A percentile compares a stretch with the other conserved stretches of the same genome.
Conservation (phyloP, 768 basidiomycete species). For the Kockovaella imperatae region DNA sequence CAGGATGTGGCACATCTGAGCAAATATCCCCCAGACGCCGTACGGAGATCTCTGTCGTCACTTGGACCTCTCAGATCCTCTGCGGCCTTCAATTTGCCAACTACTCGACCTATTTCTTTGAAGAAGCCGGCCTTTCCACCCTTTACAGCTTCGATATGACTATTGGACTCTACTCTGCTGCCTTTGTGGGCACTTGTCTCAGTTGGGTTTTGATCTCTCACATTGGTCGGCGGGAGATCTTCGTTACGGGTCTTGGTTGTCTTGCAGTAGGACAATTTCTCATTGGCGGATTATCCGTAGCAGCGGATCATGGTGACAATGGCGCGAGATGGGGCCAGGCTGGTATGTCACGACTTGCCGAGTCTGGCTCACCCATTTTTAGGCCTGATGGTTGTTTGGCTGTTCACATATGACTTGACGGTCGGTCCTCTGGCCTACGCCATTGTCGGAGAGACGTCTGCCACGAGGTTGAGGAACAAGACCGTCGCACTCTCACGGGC, state of each 20-base stretch:
- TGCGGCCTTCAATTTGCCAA: conserved; percentile 14
- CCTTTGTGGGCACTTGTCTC: conserved; percentile 28
- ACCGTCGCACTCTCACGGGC: conserved; percentile 31
- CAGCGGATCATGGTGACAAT: conserved; percentile 20
- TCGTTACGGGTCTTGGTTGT: conserved; percentile 10
- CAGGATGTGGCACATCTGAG: background rate
- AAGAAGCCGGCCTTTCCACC: conserved; percentile 27
- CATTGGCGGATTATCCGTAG: conserved; percentile 18
- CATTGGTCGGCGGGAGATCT: conserved; percentile 37
- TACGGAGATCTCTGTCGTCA: conserved; percentile 29
- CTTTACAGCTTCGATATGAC: conserved; percentile 17
- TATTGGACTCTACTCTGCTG: conserved; percentile 19
- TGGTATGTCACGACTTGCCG: conserved; percentile 1
- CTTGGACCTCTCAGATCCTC: conserved; percentile 15
- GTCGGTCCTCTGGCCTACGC: conserved; percentile 31
- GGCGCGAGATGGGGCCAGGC: conserved; percentile 14
- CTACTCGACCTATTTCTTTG: conserved; percentile 21
- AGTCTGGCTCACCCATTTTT: background rate
- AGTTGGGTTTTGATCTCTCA: conserved; percentile 26
- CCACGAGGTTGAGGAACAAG: conserved; percentile 35
- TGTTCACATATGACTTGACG: conserved; percentile 25
- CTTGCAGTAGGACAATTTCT: conserved; percentile 7
- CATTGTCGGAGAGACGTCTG: conserved; percentile 30
- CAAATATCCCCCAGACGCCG: conserved; percentile 13
- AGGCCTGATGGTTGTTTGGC: conserved; percentile 5